Percentiles rank a stretch among this genome's conserved stretches.
These are phyloP conservation scores for Fonsecaea pugnacius DNA, from an alignment of 2,329 filamentous ascomycete species.

Conservation along the genomic window DNA sequence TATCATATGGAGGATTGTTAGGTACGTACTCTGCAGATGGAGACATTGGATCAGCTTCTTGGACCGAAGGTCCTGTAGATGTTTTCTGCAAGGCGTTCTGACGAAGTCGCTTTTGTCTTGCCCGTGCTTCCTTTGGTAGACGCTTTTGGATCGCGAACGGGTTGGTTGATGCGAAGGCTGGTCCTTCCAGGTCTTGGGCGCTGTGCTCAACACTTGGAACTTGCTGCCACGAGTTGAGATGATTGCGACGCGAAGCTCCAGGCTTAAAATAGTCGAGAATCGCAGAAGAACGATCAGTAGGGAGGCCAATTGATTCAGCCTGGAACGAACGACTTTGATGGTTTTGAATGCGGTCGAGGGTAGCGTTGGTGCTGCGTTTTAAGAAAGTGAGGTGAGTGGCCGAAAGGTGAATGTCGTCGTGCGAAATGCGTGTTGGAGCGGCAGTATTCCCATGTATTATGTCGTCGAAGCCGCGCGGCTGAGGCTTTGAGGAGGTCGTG, in stretches of 20 bases:
- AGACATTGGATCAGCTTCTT: background rate
- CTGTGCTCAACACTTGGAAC: background rate
- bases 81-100: background rate
- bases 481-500: slow-evolving; percentile 6
- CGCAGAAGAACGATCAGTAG: background rate
- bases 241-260: slow-evolving; percentile 7
- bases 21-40: background rate
- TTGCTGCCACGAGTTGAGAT: background rate
- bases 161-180: background rate
- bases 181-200: background rate
- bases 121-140: slow-evolving; percentile 13
- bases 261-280: slow-evolving; percentile 25
- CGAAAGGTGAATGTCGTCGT: background rate
- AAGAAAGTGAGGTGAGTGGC: slow-evolving; percentile 21
- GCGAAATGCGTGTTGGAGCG: background rate
- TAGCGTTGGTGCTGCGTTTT: slow-evolving; percentile 24
- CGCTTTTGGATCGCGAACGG: slow-evolving; percentile 7
- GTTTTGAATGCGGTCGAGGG: slow-evolving; percentile 24
- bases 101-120: background rate
- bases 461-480: slow-evolving; percentile 5
- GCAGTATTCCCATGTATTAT: background rate
- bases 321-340: slow-evolving; percentile 5
- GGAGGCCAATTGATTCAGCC: background rate
- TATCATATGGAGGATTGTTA: background rate
- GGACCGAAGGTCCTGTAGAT: background rate